Evolutionary conservation across 208 protist genomes (phyloP).

Genomic region (Blechomonas ayalai): DNA sequence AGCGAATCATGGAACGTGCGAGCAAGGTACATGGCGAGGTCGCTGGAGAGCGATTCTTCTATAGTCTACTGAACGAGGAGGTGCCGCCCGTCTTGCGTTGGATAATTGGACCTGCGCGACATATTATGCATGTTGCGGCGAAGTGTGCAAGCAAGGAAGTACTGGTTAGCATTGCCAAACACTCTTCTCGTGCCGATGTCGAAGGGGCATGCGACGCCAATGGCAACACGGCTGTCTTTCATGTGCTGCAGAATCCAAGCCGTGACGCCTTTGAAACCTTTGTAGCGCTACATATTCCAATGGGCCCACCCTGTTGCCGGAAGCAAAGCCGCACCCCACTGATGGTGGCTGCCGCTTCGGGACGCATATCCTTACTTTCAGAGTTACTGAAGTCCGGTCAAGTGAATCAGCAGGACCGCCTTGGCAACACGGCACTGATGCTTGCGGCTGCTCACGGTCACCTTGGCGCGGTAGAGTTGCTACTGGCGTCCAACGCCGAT

Average conservation of each 20-base stretch:
- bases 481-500: slow-evolving; percentile 55
- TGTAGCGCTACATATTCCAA: slow-evolving; percentile 32
- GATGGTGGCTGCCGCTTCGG: slow-evolving; percentile 50
- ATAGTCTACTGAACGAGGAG: slow-evolving; percentile 32
- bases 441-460: slow-evolving; percentile 54
- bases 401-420: slow-evolving; percentile 30
- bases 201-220: slow-evolving; percentile 43
- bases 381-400: slow-evolving; percentile 29
- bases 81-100: slow-evolving; percentile 38
- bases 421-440: slow-evolving; percentile 68
- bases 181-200: slow-evolving; percentile 49
- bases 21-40: neutral
- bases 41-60: slow-evolving; percentile 24
- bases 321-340: slow-evolving; percentile 50
- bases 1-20: slow-evolving; percentile 31
- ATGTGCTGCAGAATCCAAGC: slow-evolving; percentile 42
- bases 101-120: slow-evolving; percentile 35
- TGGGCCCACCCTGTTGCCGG: slow-evolving; percentile 33
- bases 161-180: slow-evolving; percentile 37
- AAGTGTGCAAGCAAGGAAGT: slow-evolving; percentile 34
- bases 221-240: slow-evolving; percentile 51
- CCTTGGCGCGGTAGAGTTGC: slow-evolving; percentile 38
- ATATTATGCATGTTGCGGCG: slow-evolving; percentile 64
- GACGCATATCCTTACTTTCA: slow-evolving; percentile 22
- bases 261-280: slow-evolving; percentile 39